A percentile compares a stretch with the other conserved stretches of the same genome.
phyloP scores from a whole-genome alignment of 1,139 yeast genomes.

The Tardiomyces digboiensis region DNA sequence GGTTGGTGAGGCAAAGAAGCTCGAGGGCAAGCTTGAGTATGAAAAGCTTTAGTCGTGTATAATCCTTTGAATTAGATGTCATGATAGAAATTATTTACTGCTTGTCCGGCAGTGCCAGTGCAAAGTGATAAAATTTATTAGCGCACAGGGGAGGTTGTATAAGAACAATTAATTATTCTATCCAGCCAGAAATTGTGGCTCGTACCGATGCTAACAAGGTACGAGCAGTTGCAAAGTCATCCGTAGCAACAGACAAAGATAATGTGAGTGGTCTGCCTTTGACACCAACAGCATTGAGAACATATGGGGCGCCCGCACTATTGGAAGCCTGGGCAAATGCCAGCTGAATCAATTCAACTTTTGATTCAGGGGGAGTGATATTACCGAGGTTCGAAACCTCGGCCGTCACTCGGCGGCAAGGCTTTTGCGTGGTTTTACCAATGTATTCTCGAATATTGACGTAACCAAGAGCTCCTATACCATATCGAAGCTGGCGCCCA shows the following conservation, averaged over 20 bases:
- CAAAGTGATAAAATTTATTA: too few relatives aligned
- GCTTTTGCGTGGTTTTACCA: constrained; percentile 1
- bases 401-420: constrained; percentile 7
- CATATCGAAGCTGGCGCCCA: constrained; percentile 5
- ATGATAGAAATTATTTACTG: too few relatives aligned
- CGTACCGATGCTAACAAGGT: too few relatives aligned
- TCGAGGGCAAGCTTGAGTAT: constrained; percentile 93
- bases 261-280: constrained; percentile 7
- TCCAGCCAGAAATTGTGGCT: too few relatives aligned
- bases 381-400: constrained; percentile 17
- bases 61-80: too few relatives aligned
- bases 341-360: constrained; percentile 3
- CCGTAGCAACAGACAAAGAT: constrained; percentile 5
- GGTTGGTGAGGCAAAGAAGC: constrained; percentile 93
- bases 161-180: too few relatives aligned
- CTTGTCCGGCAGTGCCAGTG: too few relatives aligned
- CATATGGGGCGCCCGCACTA: constrained; percentile 7
- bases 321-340: constrained; percentile 9
- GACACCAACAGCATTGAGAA: constrained; percentile 8
- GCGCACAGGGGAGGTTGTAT: too few relatives aligned
- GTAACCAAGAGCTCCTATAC: constrained; percentile 10
- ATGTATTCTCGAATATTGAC: constrained; percentile 8
- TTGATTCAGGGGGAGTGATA: constrained; percentile 3
- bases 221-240: too few relatives aligned
- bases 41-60: constrained; percentile 79